Percentiles rank a stretch among this genome's conserved stretches.
These are phyloP conservation scores for Fusarium verrucosum DNA, from an alignment of 2,329 filamentous ascomycete species.

Conservation along the genomic window DNA sequence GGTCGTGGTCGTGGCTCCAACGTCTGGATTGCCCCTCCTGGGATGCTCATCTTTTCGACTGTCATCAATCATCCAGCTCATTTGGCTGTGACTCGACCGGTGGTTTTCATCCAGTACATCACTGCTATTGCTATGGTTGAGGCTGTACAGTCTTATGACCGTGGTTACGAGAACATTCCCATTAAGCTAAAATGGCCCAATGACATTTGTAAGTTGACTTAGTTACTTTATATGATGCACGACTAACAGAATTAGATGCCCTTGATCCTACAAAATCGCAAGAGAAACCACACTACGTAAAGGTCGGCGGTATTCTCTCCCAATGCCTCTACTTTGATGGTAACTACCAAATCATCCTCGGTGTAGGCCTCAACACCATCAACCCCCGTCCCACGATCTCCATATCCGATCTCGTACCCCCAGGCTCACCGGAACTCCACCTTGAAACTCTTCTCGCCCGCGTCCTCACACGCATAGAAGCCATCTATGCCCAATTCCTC, in stretches of 20 bases:
- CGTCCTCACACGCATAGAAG: conserved; percentile 81
- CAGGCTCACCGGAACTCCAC: conserved; percentile 64
- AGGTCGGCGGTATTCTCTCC: conserved; percentile 92
- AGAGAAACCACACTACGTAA: conserved; percentile 70
- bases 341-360: conserved; percentile 85
- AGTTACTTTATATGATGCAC: rapidly evolving
- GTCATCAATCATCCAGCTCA: conserved; percentile 84
- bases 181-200: conserved; percentile 98
- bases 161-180: conserved; percentile 77
- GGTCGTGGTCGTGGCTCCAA: conserved; percentile 90
- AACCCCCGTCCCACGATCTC: conserved; percentile 89
- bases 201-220: conserved; percentile 74
- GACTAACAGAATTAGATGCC: conserved; percentile 59
- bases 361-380: conserved; percentile 85
- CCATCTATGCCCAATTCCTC: conserved; percentile 78
- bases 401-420: conserved; percentile 75
- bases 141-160: conserved; percentile 82
- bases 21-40: conserved; percentile 92
- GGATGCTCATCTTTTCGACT: conserved; percentile 86
- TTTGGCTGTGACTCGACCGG: conserved; percentile 75
- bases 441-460: conserved; percentile 84
- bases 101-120: conserved; percentile 95
- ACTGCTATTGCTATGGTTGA: conserved; percentile 87
- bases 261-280: conserved; percentile 67
- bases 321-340: conserved; percentile 83